A percentile compares a stretch with the other conserved stretches of the same genome.
Conservation (phyloP, 2,329 filamentous ascomycete genomes). For the Fusarium penzigii region DNA sequence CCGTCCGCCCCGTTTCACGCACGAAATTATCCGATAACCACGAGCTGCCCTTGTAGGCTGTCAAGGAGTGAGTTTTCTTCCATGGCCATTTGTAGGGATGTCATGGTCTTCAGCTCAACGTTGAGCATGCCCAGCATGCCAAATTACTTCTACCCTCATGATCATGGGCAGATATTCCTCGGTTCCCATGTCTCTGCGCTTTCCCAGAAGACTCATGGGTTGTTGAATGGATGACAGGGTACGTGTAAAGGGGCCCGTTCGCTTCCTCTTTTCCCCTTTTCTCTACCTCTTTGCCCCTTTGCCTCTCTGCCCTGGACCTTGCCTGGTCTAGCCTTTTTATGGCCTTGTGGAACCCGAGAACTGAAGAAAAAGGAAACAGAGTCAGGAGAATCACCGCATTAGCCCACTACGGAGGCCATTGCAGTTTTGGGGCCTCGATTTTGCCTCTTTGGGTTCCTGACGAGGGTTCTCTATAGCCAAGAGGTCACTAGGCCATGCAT, state of each 20-base stretch:
- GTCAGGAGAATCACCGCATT: background rate
- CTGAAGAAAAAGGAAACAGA: background rate
- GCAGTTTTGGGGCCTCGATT: constrained; percentile 9
- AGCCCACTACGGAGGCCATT: constrained; percentile 7
- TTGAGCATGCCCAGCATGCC: background rate
- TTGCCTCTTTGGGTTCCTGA: constrained; percentile 5
- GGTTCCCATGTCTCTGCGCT: background rate
- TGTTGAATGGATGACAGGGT: no score
- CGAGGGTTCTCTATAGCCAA: constrained; percentile 9
- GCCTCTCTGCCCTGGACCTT: background rate
- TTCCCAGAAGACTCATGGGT: background rate
- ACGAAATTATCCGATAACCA: constrained; percentile 12
- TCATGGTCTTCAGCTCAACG: background rate
- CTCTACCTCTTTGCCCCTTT: no score
- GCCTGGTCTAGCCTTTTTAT: background rate
- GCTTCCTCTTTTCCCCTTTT: background rate
- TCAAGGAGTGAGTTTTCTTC: background rate
- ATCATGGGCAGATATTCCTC: background rate
- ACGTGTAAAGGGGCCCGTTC: background rate
- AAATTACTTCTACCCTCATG: background rate
- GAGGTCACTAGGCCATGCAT: background rate
- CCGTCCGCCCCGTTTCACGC: constrained; percentile 9
- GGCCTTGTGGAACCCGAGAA: background rate
- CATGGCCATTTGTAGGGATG: background rate
- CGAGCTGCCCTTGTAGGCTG: background rate